These are phyloP conservation scores for Neonectria hederae DNA, from an alignment of 2,329 filamentous ascomycete species.

Conservation along the genomic window DNA sequence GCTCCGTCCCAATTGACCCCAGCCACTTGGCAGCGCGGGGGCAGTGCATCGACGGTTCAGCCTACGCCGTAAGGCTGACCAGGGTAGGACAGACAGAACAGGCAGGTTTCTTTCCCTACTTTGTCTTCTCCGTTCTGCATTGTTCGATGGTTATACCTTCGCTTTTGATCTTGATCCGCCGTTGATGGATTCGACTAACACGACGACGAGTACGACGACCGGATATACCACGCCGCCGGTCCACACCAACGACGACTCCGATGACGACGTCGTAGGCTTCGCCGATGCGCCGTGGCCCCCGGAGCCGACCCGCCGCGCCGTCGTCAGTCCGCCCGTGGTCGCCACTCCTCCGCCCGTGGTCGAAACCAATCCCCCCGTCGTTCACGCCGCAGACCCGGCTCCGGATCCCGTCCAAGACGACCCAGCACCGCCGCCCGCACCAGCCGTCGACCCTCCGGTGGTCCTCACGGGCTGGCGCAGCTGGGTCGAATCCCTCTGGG, in stretches of 20 bases:
- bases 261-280: slow-evolving; percentile 5
- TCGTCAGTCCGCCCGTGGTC: background rate
- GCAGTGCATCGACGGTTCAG: background rate
- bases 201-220: background rate
- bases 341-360: background rate
- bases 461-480: background rate
- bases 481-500: background rate
- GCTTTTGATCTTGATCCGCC: background rate
- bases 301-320: background rate
- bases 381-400: background rate
- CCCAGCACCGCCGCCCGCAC: background rate
- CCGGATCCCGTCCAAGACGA: background rate
- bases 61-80: background rate
- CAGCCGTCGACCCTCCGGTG: background rate
- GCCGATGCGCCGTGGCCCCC: slow-evolving; percentile 3
- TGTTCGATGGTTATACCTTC: too few relatives aligned
- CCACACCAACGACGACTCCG: background rate
- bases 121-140: background rate
- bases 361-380: background rate
- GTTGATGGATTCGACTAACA: background rate
- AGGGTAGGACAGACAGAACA: too few relatives aligned
- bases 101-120: too few relatives aligned
- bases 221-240: background rate
- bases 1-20: background rate
- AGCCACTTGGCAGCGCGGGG: background rate